A percentile compares a stretch with the other conserved stretches of the same genome.
These are phyloP conservation scores for Theobroma cacao DNA, from an alignment of 345 rosid genomes.

Conservation along the genomic window DNA sequence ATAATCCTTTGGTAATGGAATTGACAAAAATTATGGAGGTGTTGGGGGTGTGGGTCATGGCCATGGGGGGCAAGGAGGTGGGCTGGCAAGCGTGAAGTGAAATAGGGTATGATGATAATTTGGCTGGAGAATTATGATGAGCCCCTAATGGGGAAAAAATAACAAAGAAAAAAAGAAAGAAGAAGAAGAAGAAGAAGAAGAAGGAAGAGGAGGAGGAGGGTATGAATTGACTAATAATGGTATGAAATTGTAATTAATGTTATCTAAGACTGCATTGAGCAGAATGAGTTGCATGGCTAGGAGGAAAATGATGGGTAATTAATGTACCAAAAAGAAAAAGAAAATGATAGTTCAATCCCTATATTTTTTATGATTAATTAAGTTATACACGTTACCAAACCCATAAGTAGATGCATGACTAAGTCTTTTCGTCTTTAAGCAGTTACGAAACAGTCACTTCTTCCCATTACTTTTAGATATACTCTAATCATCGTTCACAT, in stretches of 20 bases:
- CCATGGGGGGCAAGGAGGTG: neutral
- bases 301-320: neutral
- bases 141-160: neutral
- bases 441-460: too few relatives aligned
- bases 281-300: neutral
- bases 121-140: neutral
- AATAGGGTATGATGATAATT: neutral
- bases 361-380: neutral
- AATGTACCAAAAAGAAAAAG: neutral
- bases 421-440: too few relatives aligned
- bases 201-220: neutral
- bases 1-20: neutral
- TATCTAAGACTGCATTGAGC: neutral
- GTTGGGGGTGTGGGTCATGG: neutral
- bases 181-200: neutral
- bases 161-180: neutral
- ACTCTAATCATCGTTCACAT: too few relatives aligned
- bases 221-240: neutral
- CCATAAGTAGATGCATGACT: too few relatives aligned
- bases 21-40: slow-evolving; percentile 7
- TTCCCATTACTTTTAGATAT: too few relatives aligned
- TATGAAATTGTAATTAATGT: neutral
- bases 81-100: slow-evolving; percentile 7
- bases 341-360: neutral
- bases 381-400: too few relatives aligned